Percentiles rank a stretch among this genome's conserved stretches.
These are phyloP conservation scores for Candida berthetii DNA, from an alignment of 805 yeast species.

Conservation along the genomic window DNA sequence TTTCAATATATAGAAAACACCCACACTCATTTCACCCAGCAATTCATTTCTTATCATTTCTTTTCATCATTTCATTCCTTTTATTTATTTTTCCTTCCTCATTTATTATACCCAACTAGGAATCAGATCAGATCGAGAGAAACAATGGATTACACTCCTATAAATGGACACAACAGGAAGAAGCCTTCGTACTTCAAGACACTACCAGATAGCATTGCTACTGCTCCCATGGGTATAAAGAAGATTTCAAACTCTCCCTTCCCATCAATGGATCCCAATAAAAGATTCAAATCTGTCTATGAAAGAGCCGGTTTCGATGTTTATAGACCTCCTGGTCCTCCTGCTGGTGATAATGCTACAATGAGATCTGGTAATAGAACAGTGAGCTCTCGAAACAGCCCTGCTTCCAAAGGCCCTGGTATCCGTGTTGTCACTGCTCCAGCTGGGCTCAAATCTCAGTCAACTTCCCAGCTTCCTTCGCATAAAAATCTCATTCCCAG, in stretches of 20 bases:
- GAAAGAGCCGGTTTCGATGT: constrained; percentile 82
- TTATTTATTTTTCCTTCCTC: too few relatives aligned
- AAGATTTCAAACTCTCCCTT: constrained; percentile 40
- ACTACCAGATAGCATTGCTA: constrained; percentile 17
- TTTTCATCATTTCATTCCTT: too few relatives aligned
- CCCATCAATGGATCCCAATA: constrained; percentile 63
- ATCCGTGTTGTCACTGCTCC: not conserved
- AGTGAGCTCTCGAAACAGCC: not conserved
- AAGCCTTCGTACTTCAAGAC: constrained; percentile 20
- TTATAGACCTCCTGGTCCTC: constrained; percentile 20
- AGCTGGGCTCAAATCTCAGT: not conserved
- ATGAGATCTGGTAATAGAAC: constrained; percentile 1
- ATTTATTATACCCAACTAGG: too few relatives aligned
- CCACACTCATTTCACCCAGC: too few relatives aligned
- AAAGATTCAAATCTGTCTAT: constrained; percentile 60
- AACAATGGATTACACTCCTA: not conserved
- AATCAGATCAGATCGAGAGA: too few relatives aligned
- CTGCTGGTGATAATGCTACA: not conserved
- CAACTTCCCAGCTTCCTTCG: not conserved
- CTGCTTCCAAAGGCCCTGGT: not conserved
- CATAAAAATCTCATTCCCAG: not conserved
- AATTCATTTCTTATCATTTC: too few relatives aligned
- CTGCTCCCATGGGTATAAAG: constrained; percentile 17
- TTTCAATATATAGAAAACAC: too few relatives aligned
- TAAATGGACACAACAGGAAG: constrained; percentile 2